Base-by-base conservation (phyloP, 148 eudicot species). In the Limonium bicolor region DNA sequence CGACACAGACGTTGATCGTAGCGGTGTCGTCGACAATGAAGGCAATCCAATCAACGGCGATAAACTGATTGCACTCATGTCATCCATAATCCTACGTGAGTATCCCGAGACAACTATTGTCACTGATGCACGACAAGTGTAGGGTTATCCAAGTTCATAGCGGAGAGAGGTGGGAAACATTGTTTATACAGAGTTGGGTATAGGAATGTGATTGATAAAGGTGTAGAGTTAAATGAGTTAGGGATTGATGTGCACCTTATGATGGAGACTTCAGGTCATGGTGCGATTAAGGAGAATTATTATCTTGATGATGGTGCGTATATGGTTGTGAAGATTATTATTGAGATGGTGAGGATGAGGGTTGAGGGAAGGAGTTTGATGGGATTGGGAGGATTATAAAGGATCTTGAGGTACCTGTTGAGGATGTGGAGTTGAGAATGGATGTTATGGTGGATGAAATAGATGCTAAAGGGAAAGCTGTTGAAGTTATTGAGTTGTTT, bases 231-330 rank as follows among this genome's bases (percentile, higher is more conserved):
- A 20, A 75, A 88, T 25, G 22, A 56, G 39, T 77, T 70, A 1
- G 76, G 54, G 2, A 65, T 73, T 52, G 85, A 51, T 28, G 39
- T 46, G n/a, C 55, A 37, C 27, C 46, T 51, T 24, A 51, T 51
- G 55, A 51, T 51, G 46, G 55, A 26, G 46, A 38, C 46, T 20
- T 51, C 55, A 9, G 55, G 36, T 7, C 97, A 88, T 66, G 97
- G 97, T 37, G 97, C 97, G 14, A 71, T 88, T 1, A 88, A 80
- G 49, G 97, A 88, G 64, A 88, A 88, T 38, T 58, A 72, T 61
- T 88, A 74, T 53, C 92, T 88, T 50, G 97, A 88, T 53, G 97
- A 88, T 59, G 97, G 97, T 88, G 97, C 97, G 4, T 84, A 90
- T 43, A 84, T 90, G 95, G 92, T 78, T 18, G 93, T 84, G 9